Percentiles rank a stretch among this genome's conserved stretches.
Evolutionary conservation across 139 green algal species (phyloP).

Genomic region (Nannochloris sp.): DNA sequence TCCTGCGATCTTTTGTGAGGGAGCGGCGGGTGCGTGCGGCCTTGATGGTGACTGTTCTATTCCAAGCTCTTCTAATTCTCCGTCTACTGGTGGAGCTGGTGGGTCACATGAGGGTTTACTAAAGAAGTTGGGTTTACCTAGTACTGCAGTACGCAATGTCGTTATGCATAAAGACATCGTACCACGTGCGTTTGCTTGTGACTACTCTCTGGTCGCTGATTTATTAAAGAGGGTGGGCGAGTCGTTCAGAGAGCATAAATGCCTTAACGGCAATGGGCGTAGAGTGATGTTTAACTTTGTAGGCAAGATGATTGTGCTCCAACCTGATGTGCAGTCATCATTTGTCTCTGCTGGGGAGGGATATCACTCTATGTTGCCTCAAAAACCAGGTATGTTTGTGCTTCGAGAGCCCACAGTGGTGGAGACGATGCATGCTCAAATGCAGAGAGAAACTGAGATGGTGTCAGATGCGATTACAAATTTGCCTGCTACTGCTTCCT

Average conservation of each 20-base stretch:
- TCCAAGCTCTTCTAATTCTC: neutral
- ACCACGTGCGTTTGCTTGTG: slow-evolving; percentile 91
- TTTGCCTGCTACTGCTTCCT: neutral
- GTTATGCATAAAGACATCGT: slow-evolving; percentile 91
- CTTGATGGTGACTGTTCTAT: no score
- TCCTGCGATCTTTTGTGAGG: slow-evolving; percentile 83
- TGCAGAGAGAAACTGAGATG: no score
- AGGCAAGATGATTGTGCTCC: slow-evolving; percentile 79
- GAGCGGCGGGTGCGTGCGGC: no score
- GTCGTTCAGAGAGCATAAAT: slow-evolving; percentile 72
- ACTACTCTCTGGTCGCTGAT: slow-evolving; percentile 83
- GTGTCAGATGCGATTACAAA: no score
- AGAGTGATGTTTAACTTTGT: slow-evolving; percentile 84
- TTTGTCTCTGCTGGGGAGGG: slow-evolving; percentile 47
- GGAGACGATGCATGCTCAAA: no score
- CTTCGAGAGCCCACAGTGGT: slow-evolving; percentile 39
- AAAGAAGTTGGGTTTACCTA: slow-evolving; percentile 28
- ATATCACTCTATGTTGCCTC: slow-evolving; percentile 78
- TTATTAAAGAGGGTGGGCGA: slow-evolving; percentile 51
- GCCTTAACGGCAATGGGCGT: slow-evolving; percentile 42
- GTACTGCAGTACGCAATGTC: slow-evolving; percentile 67
- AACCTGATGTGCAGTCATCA: slow-evolving; percentile 52
- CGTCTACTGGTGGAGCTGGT: neutral
- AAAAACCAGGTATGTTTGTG: slow-evolving; percentile 57
- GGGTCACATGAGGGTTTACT: slow-evolving; percentile 36